Evolutionary conservation across 2,329 filamentous ascomycete species (phyloP), one percentile per base, ranked within the genome.

Genomic region (Phoma sp.): DNA sequence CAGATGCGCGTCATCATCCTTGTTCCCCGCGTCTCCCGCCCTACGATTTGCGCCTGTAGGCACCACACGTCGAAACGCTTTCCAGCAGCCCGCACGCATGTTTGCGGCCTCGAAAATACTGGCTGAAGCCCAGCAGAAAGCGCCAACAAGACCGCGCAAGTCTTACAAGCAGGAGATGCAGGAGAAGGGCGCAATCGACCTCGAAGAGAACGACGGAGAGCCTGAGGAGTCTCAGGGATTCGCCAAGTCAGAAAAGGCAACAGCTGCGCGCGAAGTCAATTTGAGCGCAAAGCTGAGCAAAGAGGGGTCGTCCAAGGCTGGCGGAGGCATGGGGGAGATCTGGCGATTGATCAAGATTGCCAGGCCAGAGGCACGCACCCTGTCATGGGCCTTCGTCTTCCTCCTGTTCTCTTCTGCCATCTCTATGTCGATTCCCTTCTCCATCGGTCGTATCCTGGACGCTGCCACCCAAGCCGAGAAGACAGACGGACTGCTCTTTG

Each of bases 361-460:
- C 10, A 83, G 85, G 50, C 93, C 93, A 2, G 95, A 99, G 78
- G 78, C 89, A 27, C 88, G 82, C 70, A 89, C 90, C 75, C 85
- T 99, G 13, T 82, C 81, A n/a, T 67, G 89, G 60, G 96, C 96
- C 3, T 93, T 98, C 72, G 73, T 89, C 50, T 89, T 96, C 70
- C 82, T 99, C 45, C 82, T 99, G 54, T 82, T 97, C 58, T 97
- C 93, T 13, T 98, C 93, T 4, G 84, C 87, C 46, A 92, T 99
- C 64, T 96, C 93, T 52, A 96, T 99, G 89, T 93, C 91, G 2
- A 90, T 99, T 55, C 95, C 95, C 1, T 96, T 97, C 72, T 96
- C 93, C 0, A 96, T 99, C 61, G 95, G 95, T 52, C 93, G 93
- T 71, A 96, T 99, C 58, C 80, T 99, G 73, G 95, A 99, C 76